These are phyloP conservation scores for Serendipita sp. DNA, from an alignment of 768 basidiomycete species.

Conservation along the genomic window DNA sequence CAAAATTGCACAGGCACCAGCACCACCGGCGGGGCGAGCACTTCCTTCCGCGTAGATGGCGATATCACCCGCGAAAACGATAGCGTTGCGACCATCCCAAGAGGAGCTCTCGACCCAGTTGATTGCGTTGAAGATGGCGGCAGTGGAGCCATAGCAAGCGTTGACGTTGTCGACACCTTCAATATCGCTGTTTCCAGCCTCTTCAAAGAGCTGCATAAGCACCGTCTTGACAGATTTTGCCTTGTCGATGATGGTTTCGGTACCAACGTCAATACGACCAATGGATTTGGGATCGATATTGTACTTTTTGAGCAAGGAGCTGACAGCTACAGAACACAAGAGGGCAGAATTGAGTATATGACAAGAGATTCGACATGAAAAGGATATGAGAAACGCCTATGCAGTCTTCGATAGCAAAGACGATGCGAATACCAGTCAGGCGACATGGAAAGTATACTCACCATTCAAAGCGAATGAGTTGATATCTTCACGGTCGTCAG, in stretches of 20 bases:
- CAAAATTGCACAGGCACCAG: conserved; percentile 85
- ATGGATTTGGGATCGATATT: conserved; percentile 92
- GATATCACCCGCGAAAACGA: conserved; percentile 93
- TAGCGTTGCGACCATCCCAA: conserved; percentile 96
- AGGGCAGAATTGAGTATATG: neutral
- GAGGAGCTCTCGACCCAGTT: conserved; percentile 96
- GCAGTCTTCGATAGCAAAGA: too few species aligned
- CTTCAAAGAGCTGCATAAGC: conserved; percentile 94
- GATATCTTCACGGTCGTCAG: conserved; percentile 97
- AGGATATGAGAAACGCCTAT: too few species aligned
- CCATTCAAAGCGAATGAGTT: conserved; percentile 94
- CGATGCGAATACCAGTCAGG: too few species aligned
- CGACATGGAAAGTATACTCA: conserved; percentile 21
- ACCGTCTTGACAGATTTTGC: conserved; percentile 97
- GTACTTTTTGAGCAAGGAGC: conserved; percentile 81
- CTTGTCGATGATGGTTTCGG: conserved; percentile 99
- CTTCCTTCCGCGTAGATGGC: conserved; percentile 94
- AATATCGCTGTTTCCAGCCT: conserved; percentile 86
- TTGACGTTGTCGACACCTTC: conserved; percentile 99
- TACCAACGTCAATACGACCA: conserved; percentile 95
- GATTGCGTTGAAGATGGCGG: conserved; percentile 94
- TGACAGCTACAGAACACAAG: conserved; percentile 43
- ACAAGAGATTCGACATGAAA: neutral
- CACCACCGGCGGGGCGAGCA: conserved; percentile 91
- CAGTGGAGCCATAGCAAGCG: conserved; percentile 97